Conservation (phyloP, 139 green algal genomes). For the Tetraselmis striata region DNA sequence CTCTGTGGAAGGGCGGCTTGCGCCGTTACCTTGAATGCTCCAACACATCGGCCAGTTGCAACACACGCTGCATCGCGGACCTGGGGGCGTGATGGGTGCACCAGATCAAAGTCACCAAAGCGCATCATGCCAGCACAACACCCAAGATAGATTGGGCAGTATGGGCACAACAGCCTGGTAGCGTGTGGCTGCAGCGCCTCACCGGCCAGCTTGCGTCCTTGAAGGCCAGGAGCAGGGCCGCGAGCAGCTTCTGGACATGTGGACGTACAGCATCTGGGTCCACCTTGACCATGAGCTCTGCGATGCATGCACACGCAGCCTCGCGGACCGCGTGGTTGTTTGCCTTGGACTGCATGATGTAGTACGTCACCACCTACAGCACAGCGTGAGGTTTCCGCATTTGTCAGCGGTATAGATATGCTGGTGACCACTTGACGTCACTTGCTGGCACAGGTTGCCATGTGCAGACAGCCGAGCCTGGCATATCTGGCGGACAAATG, state of each 20-base stretch:
- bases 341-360: conserved; percentile 62
- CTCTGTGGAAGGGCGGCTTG: too few relatives aligned
- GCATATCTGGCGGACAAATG: too few relatives aligned
- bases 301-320: conserved; percentile 85
- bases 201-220: conserved; percentile 85
- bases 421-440: too few relatives aligned
- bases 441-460: too few relatives aligned
- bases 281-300: conserved; percentile 83
- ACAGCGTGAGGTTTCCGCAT: too few relatives aligned
- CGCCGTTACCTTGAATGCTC: background rate
- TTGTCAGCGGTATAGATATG: too few relatives aligned
- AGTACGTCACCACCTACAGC: conserved; percentile 66
- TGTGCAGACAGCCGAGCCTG: too few relatives aligned
- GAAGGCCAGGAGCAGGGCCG: conserved; percentile 62
- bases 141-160: too few relatives aligned
- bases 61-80: background rate
- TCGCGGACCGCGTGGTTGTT: conserved; percentile 86
- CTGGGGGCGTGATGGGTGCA: too few relatives aligned
- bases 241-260: conserved; percentile 58
- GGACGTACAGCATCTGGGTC: conserved; percentile 49
- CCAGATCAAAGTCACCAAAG: too few relatives aligned
- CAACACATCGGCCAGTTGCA: background rate
- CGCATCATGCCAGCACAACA: too few relatives aligned
- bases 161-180: too few relatives aligned
- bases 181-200: conserved; percentile 23